Evolutionary conservation across 2,329 filamentous ascomycete genomes (phyloP), one percentile per base, ranked within the genome.

Genomic region (Penicillium expansum): DNA sequence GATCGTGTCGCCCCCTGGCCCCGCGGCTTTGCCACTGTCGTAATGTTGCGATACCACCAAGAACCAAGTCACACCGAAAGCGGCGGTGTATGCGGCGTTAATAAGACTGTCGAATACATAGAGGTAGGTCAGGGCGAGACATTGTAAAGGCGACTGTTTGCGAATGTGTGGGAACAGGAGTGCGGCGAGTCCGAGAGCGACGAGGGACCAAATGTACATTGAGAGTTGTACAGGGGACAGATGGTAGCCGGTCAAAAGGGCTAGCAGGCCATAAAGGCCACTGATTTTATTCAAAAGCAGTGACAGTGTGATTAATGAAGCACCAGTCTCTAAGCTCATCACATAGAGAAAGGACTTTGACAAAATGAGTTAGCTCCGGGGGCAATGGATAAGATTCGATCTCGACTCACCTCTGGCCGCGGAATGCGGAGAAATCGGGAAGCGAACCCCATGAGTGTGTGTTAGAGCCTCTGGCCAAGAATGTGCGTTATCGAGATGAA

Each of bases 261-360:
- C 92, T 65, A 97, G 87, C 42, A 97, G 82, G 63, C 92, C 92
- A 76, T 96, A 97, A 65, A 96, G 81, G 56, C 92, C 92, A 48
- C 91, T 93, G 64, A 92, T 85, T 76, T 96, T 96, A 82, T 97
- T 97, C 78, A 97, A 87, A 54, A 95, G 82, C 62, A 96, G 84
- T 11, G 89, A 86, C 60, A 94, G 82, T 5, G 89, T 87, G 68
- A 96, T 91, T 68, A 97, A 83, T 66, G 94, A 91, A 45, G 90
- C 88, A 64, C 91, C 92, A 33, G 90, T 93, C 67, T 91, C 89
- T 53, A 97, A 86, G 70, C 89, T 90, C 80, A 96, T 88, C 69
- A 92, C 80, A 71, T 90, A 91, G 63, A 96, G 84, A 73, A 96
- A 93, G 45, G 86, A 88, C 92, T 96, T 72, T 50, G 18, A 61